These are phyloP conservation scores for Chytriomyces confervae DNA, from an alignment of 192 early-diverging fungal genomes.

Conservation along the genomic window DNA sequence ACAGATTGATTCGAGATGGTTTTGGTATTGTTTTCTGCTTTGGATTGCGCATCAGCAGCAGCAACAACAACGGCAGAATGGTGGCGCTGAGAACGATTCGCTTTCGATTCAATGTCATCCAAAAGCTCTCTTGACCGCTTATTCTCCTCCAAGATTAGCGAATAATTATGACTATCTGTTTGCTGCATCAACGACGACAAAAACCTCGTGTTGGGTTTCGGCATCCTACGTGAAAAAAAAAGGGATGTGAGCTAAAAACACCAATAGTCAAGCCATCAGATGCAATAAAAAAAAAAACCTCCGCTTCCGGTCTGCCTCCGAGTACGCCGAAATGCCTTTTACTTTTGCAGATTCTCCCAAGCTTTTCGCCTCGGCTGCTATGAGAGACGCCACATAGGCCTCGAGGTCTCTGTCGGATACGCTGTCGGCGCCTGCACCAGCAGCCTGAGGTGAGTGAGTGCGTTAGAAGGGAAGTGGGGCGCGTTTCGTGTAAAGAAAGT, in stretches of 20 bases:
- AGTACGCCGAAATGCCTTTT: constrained; percentile 35
- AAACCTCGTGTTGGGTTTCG: constrained; percentile 56
- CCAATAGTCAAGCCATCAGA: background rate
- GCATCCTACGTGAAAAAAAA: constrained; percentile 32
- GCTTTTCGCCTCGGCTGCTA: constrained; percentile 36
- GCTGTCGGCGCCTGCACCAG: constrained; percentile 30
- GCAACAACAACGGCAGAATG: too few relatives aligned
- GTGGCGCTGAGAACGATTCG: background rate
- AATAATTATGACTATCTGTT: constrained; percentile 56
- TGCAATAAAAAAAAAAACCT: background rate
- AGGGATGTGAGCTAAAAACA: background rate
- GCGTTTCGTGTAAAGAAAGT: background rate
- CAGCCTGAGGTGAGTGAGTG: background rate
- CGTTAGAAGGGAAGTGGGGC: background rate
- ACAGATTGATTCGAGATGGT: too few relatives aligned
- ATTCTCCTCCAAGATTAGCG: constrained; percentile 40
- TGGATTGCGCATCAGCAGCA: too few relatives aligned
- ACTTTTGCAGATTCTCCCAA: constrained; percentile 35
- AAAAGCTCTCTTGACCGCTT: constrained; percentile 18
- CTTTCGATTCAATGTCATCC: constrained; percentile 18
- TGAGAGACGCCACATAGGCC: constrained; percentile 42
- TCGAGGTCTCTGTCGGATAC: constrained; percentile 44
- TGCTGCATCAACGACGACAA: constrained; percentile 44
- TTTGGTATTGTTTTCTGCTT: too few relatives aligned
- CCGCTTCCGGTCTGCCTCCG: constrained; percentile 23